Base-by-base conservation (phyloP, 1,284 basidiomycete species). In the Moesziomyces sp. region DNA sequence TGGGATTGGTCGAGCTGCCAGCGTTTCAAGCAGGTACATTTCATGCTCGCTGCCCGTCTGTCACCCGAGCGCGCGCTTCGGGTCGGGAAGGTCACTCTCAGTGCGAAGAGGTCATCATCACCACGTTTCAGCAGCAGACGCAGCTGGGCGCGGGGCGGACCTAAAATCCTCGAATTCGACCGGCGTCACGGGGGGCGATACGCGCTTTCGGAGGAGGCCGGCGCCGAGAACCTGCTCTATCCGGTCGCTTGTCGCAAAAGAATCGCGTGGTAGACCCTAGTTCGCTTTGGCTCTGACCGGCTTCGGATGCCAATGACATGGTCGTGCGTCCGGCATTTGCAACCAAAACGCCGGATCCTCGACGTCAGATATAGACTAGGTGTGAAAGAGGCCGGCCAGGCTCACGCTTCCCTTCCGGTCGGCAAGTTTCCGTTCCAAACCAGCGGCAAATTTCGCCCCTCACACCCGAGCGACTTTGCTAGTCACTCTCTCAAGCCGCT, bases 101-200 rank as follows among this genome's bases (percentile, higher is more conserved):
- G 18, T 16, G 16, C 38, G 16, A 16, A 40, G 38, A 40, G 38
- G 38, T 4, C 18, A 16, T 40, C 11, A 6, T 6, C 14, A 7
- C 38, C 5, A 40, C 38, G 16, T 40, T n/a, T 40, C 38, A n/a
- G 38, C 38, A 40, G 38, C 38, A 40, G 38, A 33, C 30, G 30
- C 30, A 33, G 30, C 30, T 33, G 30, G 30, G 38, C 38, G 38
- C 38, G 13, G 11, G 38, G 38, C 38, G 38, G 18, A 18, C 16
- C 38, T 4, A 18, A 40, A 40, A 40, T 40, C 30, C 13, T 13
- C 10, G 30, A 33, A 33, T 40, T 40, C 38, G 30, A 10, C 26
- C 18, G 21, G 47, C 47, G 47, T 19, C 30, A 35, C 47, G 47
- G n/a, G 7, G 30, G 10, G 47, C 47, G 18, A 47, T 47, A 24